phyloP scores from a whole-genome alignment of 1,284 basidiomycete genomes.

The Papiliotrema fonsecae region DNA sequence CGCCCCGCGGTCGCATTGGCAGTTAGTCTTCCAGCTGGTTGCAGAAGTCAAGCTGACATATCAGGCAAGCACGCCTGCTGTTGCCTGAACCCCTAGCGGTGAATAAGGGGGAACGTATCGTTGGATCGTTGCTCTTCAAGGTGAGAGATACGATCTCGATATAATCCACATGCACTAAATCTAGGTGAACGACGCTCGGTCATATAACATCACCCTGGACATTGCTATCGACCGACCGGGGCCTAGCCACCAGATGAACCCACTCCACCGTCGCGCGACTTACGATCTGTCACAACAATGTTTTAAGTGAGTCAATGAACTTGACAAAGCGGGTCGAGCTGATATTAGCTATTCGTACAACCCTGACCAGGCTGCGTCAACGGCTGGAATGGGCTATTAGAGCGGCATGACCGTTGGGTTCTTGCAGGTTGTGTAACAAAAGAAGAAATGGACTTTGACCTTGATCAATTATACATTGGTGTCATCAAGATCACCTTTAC shows the following conservation, averaged over 20 bases:
- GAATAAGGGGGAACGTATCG: constrained; percentile 42
- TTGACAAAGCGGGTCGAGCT: neutral
- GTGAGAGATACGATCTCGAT: constrained; percentile 2
- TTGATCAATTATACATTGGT: no score
- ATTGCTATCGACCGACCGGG: constrained; percentile 35
- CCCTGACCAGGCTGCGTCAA: constrained; percentile 1
- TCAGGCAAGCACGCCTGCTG: constrained; percentile 39
- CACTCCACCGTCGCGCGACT: constrained; percentile 28
- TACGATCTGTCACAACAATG: constrained; percentile 44
- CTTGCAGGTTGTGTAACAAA: no score
- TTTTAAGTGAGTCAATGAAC: constrained; percentile 39
- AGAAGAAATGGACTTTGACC: no score
- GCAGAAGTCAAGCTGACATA: constrained; percentile 3
- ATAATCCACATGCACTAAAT: constrained; percentile 1
- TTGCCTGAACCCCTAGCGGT: constrained; percentile 48
- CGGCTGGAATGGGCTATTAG: no score
- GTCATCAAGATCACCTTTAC: no score
- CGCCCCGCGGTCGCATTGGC: constrained; percentile 46
- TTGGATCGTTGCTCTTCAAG: constrained; percentile 39
- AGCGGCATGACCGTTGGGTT: no score
- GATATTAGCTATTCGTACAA: neutral
- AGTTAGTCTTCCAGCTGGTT: constrained; percentile 20
- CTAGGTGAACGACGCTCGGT: constrained; percentile 39
- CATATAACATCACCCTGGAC: constrained; percentile 44
- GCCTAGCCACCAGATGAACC: constrained; percentile 23